A percentile compares a stretch with the other conserved stretches of the same genome.
phyloP scores from a whole-genome alignment of 2,329 filamentous ascomycete species.

The Hypoxylon sp. region DNA sequence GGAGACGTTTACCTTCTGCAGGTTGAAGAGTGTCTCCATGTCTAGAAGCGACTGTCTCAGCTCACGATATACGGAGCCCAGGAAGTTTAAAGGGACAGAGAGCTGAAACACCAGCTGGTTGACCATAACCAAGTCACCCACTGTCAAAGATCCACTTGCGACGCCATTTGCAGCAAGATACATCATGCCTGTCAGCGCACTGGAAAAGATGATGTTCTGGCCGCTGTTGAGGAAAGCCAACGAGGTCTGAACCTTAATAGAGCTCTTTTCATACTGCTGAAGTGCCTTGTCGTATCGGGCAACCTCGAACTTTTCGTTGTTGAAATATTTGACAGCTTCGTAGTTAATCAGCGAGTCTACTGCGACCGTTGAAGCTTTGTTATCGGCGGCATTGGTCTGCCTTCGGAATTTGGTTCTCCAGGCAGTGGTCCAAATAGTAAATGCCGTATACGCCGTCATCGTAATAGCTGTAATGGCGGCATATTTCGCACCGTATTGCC shows the following conservation, averaged over 20 bases:
- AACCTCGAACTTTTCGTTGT: constrained; percentile 97
- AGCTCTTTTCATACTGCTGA: constrained; percentile 87
- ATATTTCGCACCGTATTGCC: constrained; percentile 92
- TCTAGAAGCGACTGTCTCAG: constrained; percentile 93
- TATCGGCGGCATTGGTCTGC: constrained; percentile 95
- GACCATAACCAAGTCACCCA: constrained; percentile 97
- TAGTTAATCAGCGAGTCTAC: constrained; percentile 99
- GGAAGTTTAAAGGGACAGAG: constrained; percentile 94
- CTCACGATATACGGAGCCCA: constrained; percentile 98
- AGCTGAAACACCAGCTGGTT: constrained; percentile 99
- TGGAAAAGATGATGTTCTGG: constrained; percentile 97
- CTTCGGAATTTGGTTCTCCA: constrained; percentile 98
- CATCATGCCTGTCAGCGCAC: constrained; percentile 96
- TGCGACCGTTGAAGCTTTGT: constrained; percentile 92
- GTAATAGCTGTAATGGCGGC: constrained; percentile 89
- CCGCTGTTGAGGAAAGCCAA: constrained; percentile 92
- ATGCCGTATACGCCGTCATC: constrained; percentile 95
- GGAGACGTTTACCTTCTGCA: constrained; percentile 94
- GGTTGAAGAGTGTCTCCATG: constrained; percentile 98
- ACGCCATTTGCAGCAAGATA: constrained; percentile 94
- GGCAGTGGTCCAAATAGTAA: constrained; percentile 94
- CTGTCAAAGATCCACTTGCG: constrained; percentile 81
- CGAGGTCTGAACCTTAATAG: constrained; percentile 96
- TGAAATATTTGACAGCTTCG: constrained; percentile 99
- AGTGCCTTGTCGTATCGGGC: constrained; percentile 89